These are phyloP conservation scores for Phytophthora vignae DNA, from an alignment of 352 stramenopile genomes.

Conservation along the genomic window DNA sequence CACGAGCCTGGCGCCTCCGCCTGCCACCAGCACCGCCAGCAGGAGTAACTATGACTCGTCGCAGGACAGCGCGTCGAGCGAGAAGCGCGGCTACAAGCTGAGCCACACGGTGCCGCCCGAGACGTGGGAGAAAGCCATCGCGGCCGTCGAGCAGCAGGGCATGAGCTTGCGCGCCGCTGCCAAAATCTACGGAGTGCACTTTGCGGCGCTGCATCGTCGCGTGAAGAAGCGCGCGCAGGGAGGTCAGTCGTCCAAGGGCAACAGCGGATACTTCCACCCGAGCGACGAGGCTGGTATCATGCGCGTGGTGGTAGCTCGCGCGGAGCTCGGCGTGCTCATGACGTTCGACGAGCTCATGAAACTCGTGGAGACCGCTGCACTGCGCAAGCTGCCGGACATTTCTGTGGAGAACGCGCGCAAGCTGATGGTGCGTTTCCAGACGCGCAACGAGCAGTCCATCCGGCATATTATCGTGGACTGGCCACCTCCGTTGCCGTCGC, in stretches of 20 bases:
- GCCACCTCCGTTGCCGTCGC: slow-evolving; percentile 27
- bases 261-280: slow-evolving; percentile 48
- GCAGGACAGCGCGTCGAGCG: slow-evolving; percentile 24
- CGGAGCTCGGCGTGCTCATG: slow-evolving; percentile 73
- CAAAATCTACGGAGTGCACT: slow-evolving; percentile 60
- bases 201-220: slow-evolving; percentile 61
- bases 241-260: slow-evolving; percentile 14
- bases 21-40: neutral
- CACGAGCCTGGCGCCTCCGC: neutral
- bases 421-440: slow-evolving; percentile 57
- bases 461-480: slow-evolving; percentile 59
- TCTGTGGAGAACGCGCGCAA: slow-evolving; percentile 64
- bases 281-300: slow-evolving; percentile 68
- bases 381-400: slow-evolving; percentile 68
- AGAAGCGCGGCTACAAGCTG: slow-evolving; percentile 56
- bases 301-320: slow-evolving; percentile 62
- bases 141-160: slow-evolving; percentile 57
- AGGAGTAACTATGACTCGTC: slow-evolving; percentile 19
- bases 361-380: slow-evolving; percentile 57
- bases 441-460: slow-evolving; percentile 59
- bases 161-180: slow-evolving; percentile 65
- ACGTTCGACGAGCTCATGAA: slow-evolving; percentile 70
- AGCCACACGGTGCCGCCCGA: slow-evolving; percentile 65
- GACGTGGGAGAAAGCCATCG: slow-evolving; percentile 68
- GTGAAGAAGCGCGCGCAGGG: slow-evolving; percentile 62